Percentiles rank a stretch among this genome's conserved stretches.
Conservation (phyloP, 208 protist species). For the Trypanosoma lewisi region DNA sequence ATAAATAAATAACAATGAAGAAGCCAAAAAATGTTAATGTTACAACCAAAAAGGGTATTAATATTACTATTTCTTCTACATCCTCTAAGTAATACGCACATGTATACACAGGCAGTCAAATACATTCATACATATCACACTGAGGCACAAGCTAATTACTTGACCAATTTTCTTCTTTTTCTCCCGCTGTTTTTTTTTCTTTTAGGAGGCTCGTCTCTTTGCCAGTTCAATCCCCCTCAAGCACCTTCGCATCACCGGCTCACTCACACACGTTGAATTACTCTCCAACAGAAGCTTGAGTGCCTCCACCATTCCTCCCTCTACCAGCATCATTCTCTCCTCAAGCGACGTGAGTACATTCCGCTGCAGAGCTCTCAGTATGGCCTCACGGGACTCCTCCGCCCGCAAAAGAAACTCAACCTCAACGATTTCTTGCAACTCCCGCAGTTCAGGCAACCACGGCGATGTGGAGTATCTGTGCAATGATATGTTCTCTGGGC, state of each 20-base stretch:
- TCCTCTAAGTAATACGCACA: too few relatives aligned
- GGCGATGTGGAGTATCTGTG: constrained; percentile 45
- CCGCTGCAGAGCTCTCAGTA: not conserved
- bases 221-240: not conserved
- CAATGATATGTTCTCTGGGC: constrained; percentile 46
- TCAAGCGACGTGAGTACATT: constrained; percentile 9
- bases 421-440: constrained; percentile 42
- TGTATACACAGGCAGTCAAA: too few relatives aligned
- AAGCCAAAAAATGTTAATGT: not conserved
- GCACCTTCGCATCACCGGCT: not conserved
- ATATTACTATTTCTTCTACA: not conserved
- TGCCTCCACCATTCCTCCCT: constrained; percentile 8
- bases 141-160: too few relatives aligned
- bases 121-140: too few relatives aligned
- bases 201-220: not conserved
- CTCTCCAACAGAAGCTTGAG: not conserved
- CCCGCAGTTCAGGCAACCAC: constrained; percentile 45
- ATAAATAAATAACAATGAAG: not conserved
- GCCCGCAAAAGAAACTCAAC: constrained; percentile 33
- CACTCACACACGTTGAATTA: not conserved
- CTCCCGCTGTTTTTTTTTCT: not conserved
- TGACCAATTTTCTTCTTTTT: too few relatives aligned
- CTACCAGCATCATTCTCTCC: not conserved
- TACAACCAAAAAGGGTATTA: not conserved
- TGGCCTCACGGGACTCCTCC: not conserved